These are phyloP conservation scores for Balakata baccata DNA, from an alignment of 345 rosid species.

Conservation along the genomic window DNA sequence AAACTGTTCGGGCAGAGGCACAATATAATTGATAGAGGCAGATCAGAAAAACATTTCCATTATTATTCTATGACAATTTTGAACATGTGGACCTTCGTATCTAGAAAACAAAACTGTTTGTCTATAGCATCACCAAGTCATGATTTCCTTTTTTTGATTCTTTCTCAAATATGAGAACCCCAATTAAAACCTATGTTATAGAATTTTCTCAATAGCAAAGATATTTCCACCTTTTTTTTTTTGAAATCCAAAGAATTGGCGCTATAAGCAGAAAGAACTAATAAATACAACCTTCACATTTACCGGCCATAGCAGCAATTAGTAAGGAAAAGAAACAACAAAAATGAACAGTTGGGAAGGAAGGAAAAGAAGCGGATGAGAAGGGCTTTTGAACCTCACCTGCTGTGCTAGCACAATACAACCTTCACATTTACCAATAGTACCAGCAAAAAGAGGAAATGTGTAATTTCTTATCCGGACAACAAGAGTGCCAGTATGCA, in stretches of 20 bases:
- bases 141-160: neutral
- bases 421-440: constrained; percentile 85
- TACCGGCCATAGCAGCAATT: too few species aligned
- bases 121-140: neutral
- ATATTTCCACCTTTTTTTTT: neutral
- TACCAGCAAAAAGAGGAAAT: constrained; percentile 77
- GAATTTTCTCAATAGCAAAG: neutral
- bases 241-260: neutral
- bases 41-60: neutral
- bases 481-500: constrained; percentile 55
- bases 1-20: neutral
- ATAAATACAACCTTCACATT: too few species aligned
- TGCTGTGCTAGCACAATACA: constrained; percentile 86
- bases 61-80: neutral
- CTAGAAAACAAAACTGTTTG: neutral
- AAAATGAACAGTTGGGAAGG: constrained; percentile 9
- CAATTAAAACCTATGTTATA: neutral
- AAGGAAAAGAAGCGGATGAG: constrained; percentile 4
- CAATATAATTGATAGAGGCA: neutral
- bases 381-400: constrained; percentile 40
- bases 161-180: neutral
- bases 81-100: too few species aligned
- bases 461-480: constrained; percentile 78
- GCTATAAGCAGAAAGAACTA: neutral
- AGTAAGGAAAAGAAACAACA: constrained; percentile 1